Evolutionary conservation across 2,329 filamentous ascomycete genomes (phyloP), one percentile per base, ranked within the genome.

Genomic region (Aspergillus thermomutatus): DNA sequence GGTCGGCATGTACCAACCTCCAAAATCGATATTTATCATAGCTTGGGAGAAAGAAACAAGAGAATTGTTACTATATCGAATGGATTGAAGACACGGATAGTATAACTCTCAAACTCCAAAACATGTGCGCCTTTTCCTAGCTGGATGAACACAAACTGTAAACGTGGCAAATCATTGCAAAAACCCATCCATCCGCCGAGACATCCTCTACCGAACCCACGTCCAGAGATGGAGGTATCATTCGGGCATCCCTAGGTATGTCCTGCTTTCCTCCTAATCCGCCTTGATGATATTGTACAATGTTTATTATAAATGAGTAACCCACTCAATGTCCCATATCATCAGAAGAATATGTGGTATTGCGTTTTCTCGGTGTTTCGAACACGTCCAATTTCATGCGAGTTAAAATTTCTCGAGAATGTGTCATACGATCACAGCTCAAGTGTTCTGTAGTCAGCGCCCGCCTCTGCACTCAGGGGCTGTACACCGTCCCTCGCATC

Each of bases 391-490:
- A 47, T 48, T 26, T 41, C 28, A 41, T 14, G n/a, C 45, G 50
- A 28, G 40, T 40, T 23, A 41, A 26, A 43, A 48, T 49, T 47
- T 55, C 47, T 26, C 41, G 56, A 58, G 53, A 47, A 51, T 50
- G 21, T 48, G 52, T 41, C 54, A 27, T 27, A 31, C 14, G 31
- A 54, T 72, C 70, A 78, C 63, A 78, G 66, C 43, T 78, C 76
- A 57, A 76, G 69, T 34, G 68, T 69, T 60, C 76, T 77, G 65
- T 70, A 77, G 54, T 77, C 75, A 31, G 70, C 70, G 41, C 72
- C 75, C n/a, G 63, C 59, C 49, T 74, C 70, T 4, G 70, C 69
- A 47, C 75, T 77, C 64, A 75, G 63, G n/a, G 76, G 76, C 53
- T 76, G 74, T 17, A 69, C 65, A 45, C 68, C 68, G 23, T 64